A percentile compares a stretch with the other conserved stretches of the same genome.
Conservation (phyloP, 495 filamentous ascomycete species). For the Durotheca rogersii region DNA sequence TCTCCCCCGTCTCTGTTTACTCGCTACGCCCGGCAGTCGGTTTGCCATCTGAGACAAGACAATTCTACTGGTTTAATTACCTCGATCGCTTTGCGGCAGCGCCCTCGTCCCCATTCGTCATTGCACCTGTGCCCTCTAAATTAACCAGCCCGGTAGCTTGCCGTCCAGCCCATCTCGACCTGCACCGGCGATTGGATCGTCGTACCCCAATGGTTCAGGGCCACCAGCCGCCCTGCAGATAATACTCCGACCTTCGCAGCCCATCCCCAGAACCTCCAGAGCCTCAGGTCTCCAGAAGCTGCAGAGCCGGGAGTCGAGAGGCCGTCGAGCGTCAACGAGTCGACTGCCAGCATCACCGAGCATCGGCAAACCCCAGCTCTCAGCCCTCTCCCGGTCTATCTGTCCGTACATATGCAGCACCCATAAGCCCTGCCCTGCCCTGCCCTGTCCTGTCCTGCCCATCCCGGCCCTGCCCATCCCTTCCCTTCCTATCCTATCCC, state of each 20-base stretch:
- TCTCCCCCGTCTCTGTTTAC: not conserved
- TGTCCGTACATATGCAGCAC: not conserved
- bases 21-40: not conserved
- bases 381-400: no score
- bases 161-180: constrained; percentile 27
- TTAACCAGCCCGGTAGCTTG: constrained; percentile 24
- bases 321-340: no score
- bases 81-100: constrained; percentile 7
- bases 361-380: no score
- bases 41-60: constrained; percentile 26
- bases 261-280: constrained; percentile 31
- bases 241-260: constrained; percentile 36
- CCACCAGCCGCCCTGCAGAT: constrained; percentile 33
- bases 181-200: constrained; percentile 27
- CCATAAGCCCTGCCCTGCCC: not conserved
- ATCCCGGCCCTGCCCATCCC: constrained; percentile 15
- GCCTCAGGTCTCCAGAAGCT: constrained; percentile 11
- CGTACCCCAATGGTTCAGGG: constrained; percentile 23
- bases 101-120: constrained; percentile 24
- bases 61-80: constrained; percentile 23
- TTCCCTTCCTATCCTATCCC: no score
- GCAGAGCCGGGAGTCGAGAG: no score
- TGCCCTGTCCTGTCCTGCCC: constrained; percentile 25
- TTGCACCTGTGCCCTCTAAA: constrained; percentile 18
- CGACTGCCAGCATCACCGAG: no score